A percentile compares a stretch with the other conserved stretches of the same genome.
These are phyloP conservation scores for Plasmodium inui DNA, from an alignment of 169 alveolate species.

Conservation along the genomic window DNA sequence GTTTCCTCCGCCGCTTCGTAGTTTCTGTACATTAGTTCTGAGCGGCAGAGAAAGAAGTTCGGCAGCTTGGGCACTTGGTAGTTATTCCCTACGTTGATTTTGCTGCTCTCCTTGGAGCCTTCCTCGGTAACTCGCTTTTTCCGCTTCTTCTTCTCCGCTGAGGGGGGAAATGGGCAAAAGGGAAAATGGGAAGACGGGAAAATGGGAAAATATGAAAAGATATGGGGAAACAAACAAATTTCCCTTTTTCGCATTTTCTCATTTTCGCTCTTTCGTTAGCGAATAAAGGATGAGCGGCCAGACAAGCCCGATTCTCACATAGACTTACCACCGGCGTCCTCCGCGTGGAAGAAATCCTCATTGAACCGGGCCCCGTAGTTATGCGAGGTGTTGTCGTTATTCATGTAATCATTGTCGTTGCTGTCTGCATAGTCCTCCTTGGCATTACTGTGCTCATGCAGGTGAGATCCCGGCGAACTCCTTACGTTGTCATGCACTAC, in stretches of 20 bases:
- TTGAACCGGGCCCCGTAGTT: background rate
- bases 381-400: background rate
- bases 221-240: background rate
- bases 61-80: conserved; percentile 91
- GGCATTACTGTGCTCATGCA: background rate
- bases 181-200: no score
- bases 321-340: conserved; percentile 11
- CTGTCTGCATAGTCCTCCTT: background rate
- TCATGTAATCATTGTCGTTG: conserved; percentile 9
- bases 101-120: conserved; percentile 85
- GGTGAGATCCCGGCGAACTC: conserved; percentile 3
- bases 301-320: background rate
- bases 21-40: conserved; percentile 70
- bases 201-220: background rate
- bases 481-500: background rate
- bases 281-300: background rate
- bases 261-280: background rate
- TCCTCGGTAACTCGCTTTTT: conserved; percentile 85
- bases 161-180: background rate
- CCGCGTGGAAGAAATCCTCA: background rate
- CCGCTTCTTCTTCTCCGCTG: conserved; percentile 73
- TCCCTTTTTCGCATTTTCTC: background rate
- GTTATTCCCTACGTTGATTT: conserved; percentile 85
- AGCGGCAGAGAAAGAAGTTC: conserved; percentile 81
- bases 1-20: conserved; percentile 49